These are phyloP conservation scores for Volvariella volvacea DNA, from an alignment of 1,284 basidiomycete genomes.

Conservation along the genomic window DNA sequence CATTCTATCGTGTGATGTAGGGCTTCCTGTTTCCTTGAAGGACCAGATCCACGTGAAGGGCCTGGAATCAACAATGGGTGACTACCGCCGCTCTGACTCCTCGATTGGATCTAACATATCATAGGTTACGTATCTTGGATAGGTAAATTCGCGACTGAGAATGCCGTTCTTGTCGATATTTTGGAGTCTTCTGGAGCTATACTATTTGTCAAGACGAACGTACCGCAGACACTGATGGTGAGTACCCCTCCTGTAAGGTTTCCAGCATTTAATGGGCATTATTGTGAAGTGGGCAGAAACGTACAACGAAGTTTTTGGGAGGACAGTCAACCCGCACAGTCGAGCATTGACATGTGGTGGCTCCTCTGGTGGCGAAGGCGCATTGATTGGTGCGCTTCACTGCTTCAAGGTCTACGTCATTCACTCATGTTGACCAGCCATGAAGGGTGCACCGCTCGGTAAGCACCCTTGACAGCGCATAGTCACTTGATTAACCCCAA, in stretches of 20 bases:
- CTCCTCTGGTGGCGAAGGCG: slow-evolving; percentile 58
- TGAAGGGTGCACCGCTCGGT: slow-evolving; percentile 27
- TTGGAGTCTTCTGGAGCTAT: slow-evolving; percentile 55
- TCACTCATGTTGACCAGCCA: slow-evolving; percentile 14
- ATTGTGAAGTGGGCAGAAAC: slow-evolving; percentile 51
- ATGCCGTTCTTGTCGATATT: slow-evolving; percentile 49
- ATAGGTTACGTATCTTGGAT: slow-evolving; percentile 68
- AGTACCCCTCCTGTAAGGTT: slow-evolving; percentile 28
- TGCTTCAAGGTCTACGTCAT: neutral
- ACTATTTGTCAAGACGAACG: slow-evolving; percentile 60
- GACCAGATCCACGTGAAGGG: slow-evolving; percentile 57
- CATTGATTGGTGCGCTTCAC: slow-evolving; percentile 33
- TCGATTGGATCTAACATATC: slow-evolving; percentile 11
- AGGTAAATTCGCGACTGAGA: slow-evolving; percentile 39
- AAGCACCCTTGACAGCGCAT: slow-evolving; percentile 3
- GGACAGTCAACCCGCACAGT: slow-evolving; percentile 61
- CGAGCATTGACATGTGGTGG: slow-evolving; percentile 45
- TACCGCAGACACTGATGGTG: slow-evolving; percentile 64
- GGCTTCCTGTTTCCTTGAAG: slow-evolving; percentile 59
- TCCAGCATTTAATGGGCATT: neutral
- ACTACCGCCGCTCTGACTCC: slow-evolving; percentile 5
- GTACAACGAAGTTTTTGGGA: slow-evolving; percentile 58
- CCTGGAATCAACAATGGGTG: slow-evolving; percentile 51
- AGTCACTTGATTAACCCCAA: neutral
- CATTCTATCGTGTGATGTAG: slow-evolving; percentile 15